Evolutionary conservation across 2,329 filamentous ascomycete genomes (phyloP), one percentile per base, ranked within the genome.

Genomic region (Leptographium lundbergii): DNA sequence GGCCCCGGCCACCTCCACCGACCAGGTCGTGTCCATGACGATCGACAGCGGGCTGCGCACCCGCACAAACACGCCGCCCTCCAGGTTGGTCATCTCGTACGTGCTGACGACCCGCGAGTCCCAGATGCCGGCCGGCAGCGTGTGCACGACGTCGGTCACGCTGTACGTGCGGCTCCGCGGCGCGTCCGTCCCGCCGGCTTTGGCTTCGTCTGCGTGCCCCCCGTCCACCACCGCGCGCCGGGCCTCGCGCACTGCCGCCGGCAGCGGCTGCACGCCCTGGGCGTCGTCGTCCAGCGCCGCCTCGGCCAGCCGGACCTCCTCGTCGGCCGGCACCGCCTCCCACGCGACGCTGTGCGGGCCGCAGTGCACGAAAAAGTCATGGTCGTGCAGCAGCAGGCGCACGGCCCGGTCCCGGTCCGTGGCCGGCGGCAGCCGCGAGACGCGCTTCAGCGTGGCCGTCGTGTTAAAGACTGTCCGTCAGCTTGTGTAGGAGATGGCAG

Each of bases 61-160:
- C 11, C 79, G 69, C 50, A 79, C 75, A 66, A 80, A 81, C 7
- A 79, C 64, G 22, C 80, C 80, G 32, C 68, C 71, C n/a, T 70
- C 69, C 22, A 77, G 69, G 61, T 80, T 69, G 22, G 77, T 75
- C 61, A 82, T 77, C 68, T 82, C 79, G 65, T 80, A 79, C 6
- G 68, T 75, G 69, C 78, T 81, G 57, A 77, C 72, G 7, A 82
- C 76, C 54, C 77, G 75, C 57, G 73, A 76, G 65, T 79, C 78
- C 78, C 78, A 82, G 32, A 82, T 71, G 2, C 79, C 78, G 17
- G 77, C 77, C 4, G 79, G 79, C 27, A 82, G 70, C 45, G 77
- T 72, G 64, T 81, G 77, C 9, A 81, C 72, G 45, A 73, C 69
- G 62, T 79, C 77, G 7, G 73, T 77, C 27, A 81, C 77, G 36